Conservation (phyloP, 2,329 filamentous ascomycete species). For the Aspergillus candidus region DNA sequence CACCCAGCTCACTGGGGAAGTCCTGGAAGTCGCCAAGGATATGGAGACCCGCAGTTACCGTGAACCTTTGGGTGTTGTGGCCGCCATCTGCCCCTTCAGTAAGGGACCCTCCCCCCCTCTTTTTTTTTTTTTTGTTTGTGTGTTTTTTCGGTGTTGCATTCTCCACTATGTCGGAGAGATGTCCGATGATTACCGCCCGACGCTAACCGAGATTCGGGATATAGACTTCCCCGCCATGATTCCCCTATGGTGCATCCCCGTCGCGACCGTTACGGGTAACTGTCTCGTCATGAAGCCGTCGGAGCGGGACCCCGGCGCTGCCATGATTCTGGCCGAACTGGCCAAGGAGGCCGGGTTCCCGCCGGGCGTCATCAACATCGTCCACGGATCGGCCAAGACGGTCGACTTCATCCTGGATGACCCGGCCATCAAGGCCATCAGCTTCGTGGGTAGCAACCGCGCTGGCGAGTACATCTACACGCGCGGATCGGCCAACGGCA, state of each 20-base stretch:
- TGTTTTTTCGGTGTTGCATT: neutral
- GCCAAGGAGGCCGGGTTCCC: slow-evolving; percentile 60
- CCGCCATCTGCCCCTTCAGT: slow-evolving; percentile 63
- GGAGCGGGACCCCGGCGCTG: slow-evolving; percentile 59
- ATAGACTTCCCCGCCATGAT: slow-evolving; percentile 66
- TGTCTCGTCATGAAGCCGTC: slow-evolving; percentile 60
- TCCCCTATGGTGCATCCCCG: slow-evolving; percentile 61
- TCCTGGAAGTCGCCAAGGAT: slow-evolving; percentile 63
- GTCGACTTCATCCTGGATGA: slow-evolving; percentile 66
- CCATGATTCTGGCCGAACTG: slow-evolving; percentile 61
- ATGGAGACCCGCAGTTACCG: slow-evolving; percentile 64
- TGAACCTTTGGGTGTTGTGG: slow-evolving; percentile 59
- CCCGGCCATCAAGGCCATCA: slow-evolving; percentile 62
- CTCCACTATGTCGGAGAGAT: neutral
- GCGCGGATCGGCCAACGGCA: slow-evolving; percentile 62
- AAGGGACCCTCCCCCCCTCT: slow-evolving; percentile 19
- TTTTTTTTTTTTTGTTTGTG: neutral
- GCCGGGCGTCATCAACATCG: slow-evolving; percentile 59
- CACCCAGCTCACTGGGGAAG: slow-evolving; percentile 58
- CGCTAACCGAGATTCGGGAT: slow-evolving; percentile 14
- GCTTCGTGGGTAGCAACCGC: slow-evolving; percentile 62
- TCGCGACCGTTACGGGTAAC: slow-evolving; percentile 61
- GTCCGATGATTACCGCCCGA: slow-evolving; percentile 3
- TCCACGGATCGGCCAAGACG: slow-evolving; percentile 59
- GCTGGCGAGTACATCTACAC: slow-evolving; percentile 64